Evolutionary conservation across 2,329 filamentous ascomycete genomes (phyloP), one percentile per base, ranked within the genome.

Genomic region (Torrubiella hemipterigena): DNA sequence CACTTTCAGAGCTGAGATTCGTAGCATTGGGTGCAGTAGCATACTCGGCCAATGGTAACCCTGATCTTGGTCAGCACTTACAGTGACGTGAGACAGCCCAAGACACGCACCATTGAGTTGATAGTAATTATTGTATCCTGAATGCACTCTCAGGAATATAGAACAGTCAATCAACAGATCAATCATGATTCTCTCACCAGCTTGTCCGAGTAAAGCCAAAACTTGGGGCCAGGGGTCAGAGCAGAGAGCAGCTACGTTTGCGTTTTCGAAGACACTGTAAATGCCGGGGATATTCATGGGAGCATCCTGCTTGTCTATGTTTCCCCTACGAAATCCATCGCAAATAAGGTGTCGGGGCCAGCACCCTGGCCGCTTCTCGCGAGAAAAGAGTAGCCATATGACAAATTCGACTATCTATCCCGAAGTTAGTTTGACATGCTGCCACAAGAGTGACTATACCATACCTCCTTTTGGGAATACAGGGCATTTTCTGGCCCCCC

Each of bases 131-230:
- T 70, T 70, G 33, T 58, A 63, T 9, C 70, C 69, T 16, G 61
- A 60, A 23, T 72, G 56, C 9, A 93, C 53, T 4, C 69, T 57
- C 10, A 71, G 45, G 47, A 91, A 98, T 6, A 96, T 58, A 6
- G 81, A 80, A 50, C 78, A 83, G 38, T 91, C 74, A 3, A 87
- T 54, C 5, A 96, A 63, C 35, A 94, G 58, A 42, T 81, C 69
- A 31, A 83, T 67, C 72, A 95, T 84, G 37, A 89, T 76, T 16
- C 65, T 65, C 38, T 93, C 81, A 4, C 83, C 83, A 29, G 74
- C 73, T 37, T 67, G 68, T 0, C 89, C 91, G 9, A 96, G 58
- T 5, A 94, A 57, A 17, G 67, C 63, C 13, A 93, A 68, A 9
- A 95, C 49, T 34, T 79, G 69, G 10, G 77, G 73, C 91, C 91